Conservation (phyloP, 2,329 filamentous ascomycete genomes). For the Cladophialophora psammophila region DNA sequence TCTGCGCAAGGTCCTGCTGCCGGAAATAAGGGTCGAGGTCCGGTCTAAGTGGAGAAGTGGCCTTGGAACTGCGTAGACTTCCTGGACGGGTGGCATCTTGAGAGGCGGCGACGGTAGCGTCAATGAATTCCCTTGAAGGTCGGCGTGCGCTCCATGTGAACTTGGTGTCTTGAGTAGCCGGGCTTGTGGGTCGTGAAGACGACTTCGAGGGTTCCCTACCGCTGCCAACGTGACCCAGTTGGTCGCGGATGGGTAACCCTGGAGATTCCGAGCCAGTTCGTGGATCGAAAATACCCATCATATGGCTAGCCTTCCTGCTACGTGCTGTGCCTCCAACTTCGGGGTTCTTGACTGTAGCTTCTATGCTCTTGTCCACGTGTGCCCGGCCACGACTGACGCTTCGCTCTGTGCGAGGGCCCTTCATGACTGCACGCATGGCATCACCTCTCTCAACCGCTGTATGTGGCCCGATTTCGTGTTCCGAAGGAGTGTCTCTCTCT, state of each 20-base stretch:
- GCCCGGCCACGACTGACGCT: constrained; percentile 54
- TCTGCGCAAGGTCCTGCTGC: constrained; percentile 44
- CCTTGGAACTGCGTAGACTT: constrained; percentile 9
- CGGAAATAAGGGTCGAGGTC: constrained; percentile 41
- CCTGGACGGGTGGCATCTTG: constrained; percentile 11
- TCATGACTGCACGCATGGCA: constrained; percentile 39
- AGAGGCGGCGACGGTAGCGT: background rate
- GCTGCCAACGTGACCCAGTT: constrained; percentile 4
- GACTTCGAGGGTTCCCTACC: constrained; percentile 20
- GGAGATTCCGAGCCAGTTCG: constrained; percentile 28
- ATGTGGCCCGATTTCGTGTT: constrained; percentile 38
- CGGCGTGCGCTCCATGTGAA: constrained; percentile 7
- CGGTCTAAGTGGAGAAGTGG: constrained; percentile 22
- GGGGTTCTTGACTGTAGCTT: constrained; percentile 66
- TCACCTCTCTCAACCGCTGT: constrained; percentile 36
- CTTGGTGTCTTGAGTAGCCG: constrained; percentile 22
- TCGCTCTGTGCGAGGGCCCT: constrained; percentile 45
- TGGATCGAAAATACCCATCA: constrained; percentile 67
- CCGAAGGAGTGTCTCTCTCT: constrained; percentile 37
- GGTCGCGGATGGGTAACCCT: constrained; percentile 17
- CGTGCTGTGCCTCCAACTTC: constrained; percentile 63
- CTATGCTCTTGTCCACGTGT: constrained; percentile 67
- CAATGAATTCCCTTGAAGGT: constrained; percentile 23
- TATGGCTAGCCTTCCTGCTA: constrained; percentile 71
- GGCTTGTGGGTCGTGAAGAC: constrained; percentile 27